Evolutionary conservation across 345 rosid species (phyloP).

Genomic region (Xanthoceras sorbifolium): DNA sequence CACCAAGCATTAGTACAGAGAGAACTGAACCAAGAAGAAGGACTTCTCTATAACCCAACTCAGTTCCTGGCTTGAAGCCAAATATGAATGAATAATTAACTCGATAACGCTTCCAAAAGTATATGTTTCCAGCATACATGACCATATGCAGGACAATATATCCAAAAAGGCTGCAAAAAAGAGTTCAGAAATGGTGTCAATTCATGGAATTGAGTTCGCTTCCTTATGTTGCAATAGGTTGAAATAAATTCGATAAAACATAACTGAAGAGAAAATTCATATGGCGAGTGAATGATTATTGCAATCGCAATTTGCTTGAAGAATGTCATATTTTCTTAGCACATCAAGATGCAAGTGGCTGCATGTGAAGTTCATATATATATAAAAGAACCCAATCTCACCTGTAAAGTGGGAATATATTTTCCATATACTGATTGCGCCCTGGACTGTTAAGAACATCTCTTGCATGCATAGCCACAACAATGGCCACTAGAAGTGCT

Average conservation of each 20-base stretch:
- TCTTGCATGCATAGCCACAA: constrained; percentile 54
- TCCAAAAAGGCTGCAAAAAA: constrained; percentile 57
- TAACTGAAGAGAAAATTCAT: neutral
- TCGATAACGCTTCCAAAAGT: constrained; percentile 66
- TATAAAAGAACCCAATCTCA: constrained; percentile 8
- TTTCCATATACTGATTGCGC: constrained; percentile 59
- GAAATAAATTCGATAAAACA: neutral
- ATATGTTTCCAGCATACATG: constrained; percentile 62
- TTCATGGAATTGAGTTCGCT: neutral
- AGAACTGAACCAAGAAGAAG: constrained; percentile 54
- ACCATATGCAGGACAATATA: constrained; percentile 69
- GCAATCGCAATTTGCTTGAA: neutral
- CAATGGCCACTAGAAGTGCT: constrained; percentile 59
- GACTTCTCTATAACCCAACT: constrained; percentile 68
- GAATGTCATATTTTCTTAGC: neutral
- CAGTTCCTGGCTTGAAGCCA: constrained; percentile 76
- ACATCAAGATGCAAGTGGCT: neutral
- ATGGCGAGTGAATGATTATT: neutral
- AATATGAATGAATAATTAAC: constrained; percentile 74
- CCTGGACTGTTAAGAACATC: constrained; percentile 49
- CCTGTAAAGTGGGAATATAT: constrained; percentile 81
- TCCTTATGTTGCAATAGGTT: neutral
- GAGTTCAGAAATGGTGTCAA: neutral
- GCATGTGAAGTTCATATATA: neutral
- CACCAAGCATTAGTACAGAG: constrained; percentile 52